Evolutionary conservation across 257 asterid species (phyloP), one percentile per base, ranked within the genome.

Genomic region (Forsythia suspensa): DNA sequence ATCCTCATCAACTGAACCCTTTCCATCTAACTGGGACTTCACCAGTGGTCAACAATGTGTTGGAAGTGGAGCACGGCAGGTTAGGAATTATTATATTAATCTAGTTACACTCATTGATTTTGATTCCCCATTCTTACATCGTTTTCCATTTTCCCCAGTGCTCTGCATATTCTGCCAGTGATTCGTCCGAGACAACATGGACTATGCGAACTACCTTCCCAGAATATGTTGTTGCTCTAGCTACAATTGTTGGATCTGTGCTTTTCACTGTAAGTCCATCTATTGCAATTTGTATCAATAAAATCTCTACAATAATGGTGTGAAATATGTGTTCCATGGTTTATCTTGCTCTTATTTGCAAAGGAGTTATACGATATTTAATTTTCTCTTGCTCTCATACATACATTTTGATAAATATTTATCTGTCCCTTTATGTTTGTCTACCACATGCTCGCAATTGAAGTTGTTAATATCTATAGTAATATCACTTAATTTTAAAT

Each of bases 171-270:
- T 83, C 92, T 75, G 92, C 97, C 70, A 88, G 75, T 80, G 87
- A 91, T 87, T 85, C 99, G 41, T 91, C 98, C 24, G 98, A 95
- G 92, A 86, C 92, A 71, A 93, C 98, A 78, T 93, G 98, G 99
- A 90, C 94, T 63, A 92, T 91, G 98, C 96, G 87, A 59, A 44
- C 98, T 80, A 92, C 98, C 81, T 95, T 95, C 87, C 99, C 99
- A 6, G 99, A 95, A 89, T 95, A 95, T 88, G 92, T 95, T 69
- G 99, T 95, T 79, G 99, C 99, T 61, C 90, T 95, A 80, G 94
- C 98, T 61, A 93, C 99, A 44, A 92, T 95, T 81, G 98, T 83
- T 74, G 98, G 99, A 86, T 96, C 99, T 65, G 88, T 96, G 48
- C 98, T 96, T 84, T 96, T 96, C 89, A 90, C 92, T 76, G 99